A percentile compares a stretch with the other conserved stretches of the same genome.
Conservation (phyloP, 2,329 filamentous ascomycete species). For the Calonectria henricotiae region DNA sequence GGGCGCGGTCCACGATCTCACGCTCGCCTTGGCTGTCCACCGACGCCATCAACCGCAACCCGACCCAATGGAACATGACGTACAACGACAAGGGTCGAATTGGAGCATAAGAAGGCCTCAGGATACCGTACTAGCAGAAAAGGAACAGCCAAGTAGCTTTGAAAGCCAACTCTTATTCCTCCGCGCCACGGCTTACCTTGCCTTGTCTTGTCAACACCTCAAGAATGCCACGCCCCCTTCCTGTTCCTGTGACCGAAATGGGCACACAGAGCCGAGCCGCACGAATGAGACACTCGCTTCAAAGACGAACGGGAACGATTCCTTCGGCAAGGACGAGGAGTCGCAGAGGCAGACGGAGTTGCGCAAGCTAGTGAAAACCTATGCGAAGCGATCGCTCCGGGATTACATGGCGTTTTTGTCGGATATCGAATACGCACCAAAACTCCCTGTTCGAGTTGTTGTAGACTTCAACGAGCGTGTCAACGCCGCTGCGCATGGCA, state of each 20-base stretch:
- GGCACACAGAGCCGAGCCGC: conserved; percentile 25
- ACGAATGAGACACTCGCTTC: conserved; percentile 8
- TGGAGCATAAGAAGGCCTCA: conserved; percentile 51
- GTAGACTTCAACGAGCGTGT: conserved; percentile 73
- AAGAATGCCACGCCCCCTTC: conserved; percentile 65
- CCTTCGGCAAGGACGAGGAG: conserved; percentile 36
- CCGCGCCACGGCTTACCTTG: conserved; percentile 80
- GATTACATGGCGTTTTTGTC: conserved; percentile 83
- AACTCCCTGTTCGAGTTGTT: conserved; percentile 73
- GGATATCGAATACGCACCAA: conserved; percentile 84
- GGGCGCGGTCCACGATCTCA: conserved; percentile 80
- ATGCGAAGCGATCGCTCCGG: conserved; percentile 82
- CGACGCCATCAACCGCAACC: conserved; percentile 71
- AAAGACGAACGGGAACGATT: conserved; percentile 20
- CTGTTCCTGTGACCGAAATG: conserved; percentile 24
- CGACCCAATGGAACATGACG: conserved; percentile 66
- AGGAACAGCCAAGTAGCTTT: conserved; percentile 79
- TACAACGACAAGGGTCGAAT: conserved; percentile 63
- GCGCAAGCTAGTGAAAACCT: conserved; percentile 79
- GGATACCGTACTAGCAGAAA: conserved; percentile 60
- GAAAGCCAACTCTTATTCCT: conserved; percentile 85
- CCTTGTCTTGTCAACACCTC: conserved; percentile 79
- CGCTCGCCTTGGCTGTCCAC: conserved; percentile 73
- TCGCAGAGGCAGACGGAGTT: conserved; percentile 47
- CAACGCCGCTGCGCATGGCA: conserved; percentile 69